phyloP scores from a whole-genome alignment of 768 basidiomycete genomes.

The Boletus subcaerulescens region DNA sequence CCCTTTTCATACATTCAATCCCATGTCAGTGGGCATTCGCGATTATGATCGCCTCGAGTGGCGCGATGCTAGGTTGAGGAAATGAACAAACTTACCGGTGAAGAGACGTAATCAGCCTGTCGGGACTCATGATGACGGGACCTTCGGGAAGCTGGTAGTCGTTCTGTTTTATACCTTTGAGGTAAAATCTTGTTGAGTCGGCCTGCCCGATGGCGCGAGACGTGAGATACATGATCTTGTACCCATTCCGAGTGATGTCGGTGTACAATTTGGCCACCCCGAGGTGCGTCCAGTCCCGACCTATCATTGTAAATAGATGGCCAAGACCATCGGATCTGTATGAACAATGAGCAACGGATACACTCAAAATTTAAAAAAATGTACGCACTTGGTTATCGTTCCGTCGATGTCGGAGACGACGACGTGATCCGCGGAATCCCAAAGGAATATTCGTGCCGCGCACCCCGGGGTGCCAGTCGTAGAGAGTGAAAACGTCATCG shows the following conservation, averaged over 20 bases:
- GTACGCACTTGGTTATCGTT: slow-evolving; percentile 90
- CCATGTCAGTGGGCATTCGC: neutral
- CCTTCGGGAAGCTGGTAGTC: slow-evolving; percentile 96
- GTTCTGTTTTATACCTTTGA: slow-evolving; percentile 92
- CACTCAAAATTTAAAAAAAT: neutral
- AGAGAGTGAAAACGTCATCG: slow-evolving; percentile 90
- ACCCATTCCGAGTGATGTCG: slow-evolving; percentile 92
- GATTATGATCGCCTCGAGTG: neutral
- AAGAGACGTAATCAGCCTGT: slow-evolving; percentile 88
- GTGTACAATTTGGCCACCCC: slow-evolving; percentile 98
- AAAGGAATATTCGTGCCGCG: slow-evolving; percentile 90
- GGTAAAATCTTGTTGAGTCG: slow-evolving; percentile 92
- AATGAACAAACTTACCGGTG: slow-evolving; percentile 66
- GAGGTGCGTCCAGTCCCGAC: slow-evolving; percentile 96
- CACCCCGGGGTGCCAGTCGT: slow-evolving; percentile 79
- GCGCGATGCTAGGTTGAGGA: neutral
- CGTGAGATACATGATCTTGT: slow-evolving; percentile 97
- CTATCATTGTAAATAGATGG: slow-evolving; percentile 96
- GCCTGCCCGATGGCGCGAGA: slow-evolving; percentile 98
- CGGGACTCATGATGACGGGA: slow-evolving; percentile 98
- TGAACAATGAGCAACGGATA: neutral
- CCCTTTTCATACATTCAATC: slow-evolving; percentile 43
- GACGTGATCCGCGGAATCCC: slow-evolving; percentile 88
- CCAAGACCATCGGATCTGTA: slow-evolving; percentile 90
- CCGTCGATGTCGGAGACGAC: slow-evolving; percentile 98